Evolutionary conservation across 2,329 filamentous ascomycete species (phyloP), one percentile per base, ranked within the genome.

Genomic region (Hawksworthiomyces lignivorus): DNA sequence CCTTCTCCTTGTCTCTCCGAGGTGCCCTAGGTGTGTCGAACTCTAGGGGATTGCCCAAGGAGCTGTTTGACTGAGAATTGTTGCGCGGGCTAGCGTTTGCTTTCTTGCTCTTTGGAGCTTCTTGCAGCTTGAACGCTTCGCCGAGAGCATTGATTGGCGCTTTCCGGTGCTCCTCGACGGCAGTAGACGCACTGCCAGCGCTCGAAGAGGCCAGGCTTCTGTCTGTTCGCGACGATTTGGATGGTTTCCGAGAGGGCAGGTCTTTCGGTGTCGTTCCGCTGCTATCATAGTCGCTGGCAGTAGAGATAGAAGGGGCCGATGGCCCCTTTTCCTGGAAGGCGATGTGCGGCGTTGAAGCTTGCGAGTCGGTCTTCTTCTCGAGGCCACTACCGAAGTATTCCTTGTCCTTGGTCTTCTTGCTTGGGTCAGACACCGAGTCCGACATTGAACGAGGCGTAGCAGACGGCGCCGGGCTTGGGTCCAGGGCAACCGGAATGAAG

Each of bases 291-390:
- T 82, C 77, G 3, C 79, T 76, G 1, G 80, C 80, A 5, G 72
- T 63, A 4, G 36, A 5, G 20, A 15, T 20, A 6, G 39, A 34
- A 7, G 21, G 27, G 7, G 38, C 17, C 7, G 31, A 9, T 17
- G 18, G 9, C n/a, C 17, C 15, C 61, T 89, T 92, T 54, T 94
- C 87, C 59, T 94, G 87, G 58, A 88, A 94, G 18, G 87, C 84
- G 53, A 94, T 94, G 55, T 95, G 88, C n/a, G 88, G 87, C 14
- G 86, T 88, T 3, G 80, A 75, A 45, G 66, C 59, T 42, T 68
- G 65, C 2, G 72, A 73, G 32, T 73, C 72, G 14, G 54, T 56
- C 24, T 61, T 50, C 14, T 62, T 50, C 3, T 56, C 46, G 18
- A 60, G 51, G n/a, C 62, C 48, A 6, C 63, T 53, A 38, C 60